These are phyloP conservation scores for Blastobotrys robertii DNA, from an alignment of 805 yeast species.

Conservation along the genomic window DNA sequence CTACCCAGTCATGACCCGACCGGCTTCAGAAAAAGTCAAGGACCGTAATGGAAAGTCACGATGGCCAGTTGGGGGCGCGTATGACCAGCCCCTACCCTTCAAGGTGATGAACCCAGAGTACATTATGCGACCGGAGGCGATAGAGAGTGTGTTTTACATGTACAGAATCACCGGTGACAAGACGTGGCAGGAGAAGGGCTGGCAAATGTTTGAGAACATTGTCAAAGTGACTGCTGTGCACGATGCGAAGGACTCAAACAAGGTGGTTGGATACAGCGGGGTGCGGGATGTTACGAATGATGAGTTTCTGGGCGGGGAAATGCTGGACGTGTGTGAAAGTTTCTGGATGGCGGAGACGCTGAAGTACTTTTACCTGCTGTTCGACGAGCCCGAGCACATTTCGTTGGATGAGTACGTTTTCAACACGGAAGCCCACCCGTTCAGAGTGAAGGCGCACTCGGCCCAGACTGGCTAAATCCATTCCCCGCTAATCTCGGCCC, in stretches of 20 bases:
- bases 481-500: too few species aligned
- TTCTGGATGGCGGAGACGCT: conserved; percentile 93
- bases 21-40: conserved; percentile 2
- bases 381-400: conserved; percentile 36
- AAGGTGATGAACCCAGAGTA: conserved; percentile 27
- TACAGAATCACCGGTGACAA: conserved; percentile 52
- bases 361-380: conserved; percentile 71
- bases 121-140: conserved; percentile 49
- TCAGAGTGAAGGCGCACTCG: conserved; percentile 16
- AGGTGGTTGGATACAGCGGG: conserved; percentile 30
- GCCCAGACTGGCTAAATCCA: background rate
- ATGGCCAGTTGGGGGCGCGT: conserved; percentile 17
- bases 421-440: conserved; percentile 57
- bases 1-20: background rate
- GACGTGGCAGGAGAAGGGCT: conserved; percentile 47
- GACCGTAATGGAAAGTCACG: conserved; percentile 14
- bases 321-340: conserved; percentile 45
- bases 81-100: conserved; percentile 17
- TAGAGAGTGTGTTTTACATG: conserved; percentile 50
- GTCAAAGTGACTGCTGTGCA: conserved; percentile 18
- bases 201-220: conserved; percentile 35
- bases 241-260: conserved; percentile 22
- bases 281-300: conserved; percentile 32
- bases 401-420: conserved; percentile 46
- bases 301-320: conserved; percentile 32